A percentile compares a stretch with the other conserved stretches of the same genome.
These are phyloP conservation scores for Lentinula lateritia DNA, from an alignment of 768 basidiomycete genomes.

Conservation along the genomic window DNA sequence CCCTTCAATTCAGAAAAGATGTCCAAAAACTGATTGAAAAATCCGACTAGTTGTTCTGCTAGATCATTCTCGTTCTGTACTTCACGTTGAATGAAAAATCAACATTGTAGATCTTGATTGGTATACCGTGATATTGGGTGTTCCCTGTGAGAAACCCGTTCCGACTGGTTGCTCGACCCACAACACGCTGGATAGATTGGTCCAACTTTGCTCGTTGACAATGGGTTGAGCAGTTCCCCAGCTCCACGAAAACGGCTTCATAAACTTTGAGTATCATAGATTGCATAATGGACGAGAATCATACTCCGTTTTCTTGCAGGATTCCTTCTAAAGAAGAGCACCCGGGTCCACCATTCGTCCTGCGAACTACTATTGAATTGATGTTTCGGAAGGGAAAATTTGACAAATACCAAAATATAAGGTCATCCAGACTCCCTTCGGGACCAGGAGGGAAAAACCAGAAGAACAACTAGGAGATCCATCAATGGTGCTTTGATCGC, in stretches of 20 bases:
- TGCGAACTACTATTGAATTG: constrained; percentile 16
- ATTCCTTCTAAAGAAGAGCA: constrained; percentile 71
- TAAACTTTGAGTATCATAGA: not conserved
- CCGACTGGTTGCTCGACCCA: constrained; percentile 81
- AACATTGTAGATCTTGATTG: constrained; percentile 13
- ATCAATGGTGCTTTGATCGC: not conserved
- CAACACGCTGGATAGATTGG: constrained; percentile 68
- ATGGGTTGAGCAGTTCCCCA: constrained; percentile 60
- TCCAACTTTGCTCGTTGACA: constrained; percentile 69
- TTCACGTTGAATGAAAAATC: not conserved
- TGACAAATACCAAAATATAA: constrained; percentile 61
- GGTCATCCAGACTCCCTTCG: constrained; percentile 61
- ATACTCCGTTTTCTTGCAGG: constrained; percentile 70
- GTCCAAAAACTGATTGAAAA: constrained; percentile 70
- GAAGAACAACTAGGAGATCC: constrained; percentile 58
- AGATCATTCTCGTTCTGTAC: constrained; percentile 43
- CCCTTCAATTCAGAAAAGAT: constrained; percentile 70
- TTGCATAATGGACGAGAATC: constrained; percentile 11
- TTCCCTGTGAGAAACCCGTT: constrained; percentile 72
- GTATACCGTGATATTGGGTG: constrained; percentile 53
- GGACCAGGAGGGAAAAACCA: constrained; percentile 83
- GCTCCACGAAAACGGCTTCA: constrained; percentile 63
- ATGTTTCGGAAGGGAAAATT: not conserved
- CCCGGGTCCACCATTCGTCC: constrained; percentile 80
- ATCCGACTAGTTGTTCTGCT: constrained; percentile 47